Evolutionary conservation across 140 eudicot species (phyloP).

Genomic region (Cichorium intybus): DNA sequence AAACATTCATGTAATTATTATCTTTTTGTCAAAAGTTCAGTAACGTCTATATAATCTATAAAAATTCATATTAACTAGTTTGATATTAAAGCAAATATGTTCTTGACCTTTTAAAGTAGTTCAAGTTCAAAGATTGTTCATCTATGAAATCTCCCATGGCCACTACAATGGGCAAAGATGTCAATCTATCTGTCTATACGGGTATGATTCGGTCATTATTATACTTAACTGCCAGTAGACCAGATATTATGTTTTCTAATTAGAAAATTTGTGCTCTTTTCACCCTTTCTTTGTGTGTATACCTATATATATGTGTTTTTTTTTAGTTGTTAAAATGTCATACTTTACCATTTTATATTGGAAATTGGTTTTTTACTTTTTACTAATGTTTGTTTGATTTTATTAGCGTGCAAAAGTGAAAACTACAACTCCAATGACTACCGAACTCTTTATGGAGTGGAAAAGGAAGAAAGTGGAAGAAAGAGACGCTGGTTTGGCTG

Average conservation of each 20-base stretch:
- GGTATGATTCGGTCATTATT: too few relatives aligned
- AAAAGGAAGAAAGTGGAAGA: slow-evolving; percentile 74
- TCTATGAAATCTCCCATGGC: too few relatives aligned
- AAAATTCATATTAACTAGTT: neutral
- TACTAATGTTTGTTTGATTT: neutral
- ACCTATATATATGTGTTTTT: neutral
- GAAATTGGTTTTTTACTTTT: neutral
- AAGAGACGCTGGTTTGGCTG: slow-evolving; percentile 81
- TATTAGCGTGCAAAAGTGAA: slow-evolving; percentile 65
- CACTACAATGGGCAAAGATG: too few relatives aligned
- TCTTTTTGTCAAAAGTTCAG: neutral
- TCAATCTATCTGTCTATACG: too few relatives aligned
- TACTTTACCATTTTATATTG: neutral
- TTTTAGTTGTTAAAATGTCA: neutral
- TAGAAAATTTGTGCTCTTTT: too few relatives aligned
- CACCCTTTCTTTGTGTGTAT: too few relatives aligned
- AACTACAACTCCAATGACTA: slow-evolving; percentile 83
- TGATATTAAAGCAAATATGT: too few relatives aligned
- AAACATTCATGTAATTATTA: neutral
- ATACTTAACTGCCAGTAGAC: too few relatives aligned
- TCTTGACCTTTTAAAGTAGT: too few relatives aligned
- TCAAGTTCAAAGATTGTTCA: too few relatives aligned
- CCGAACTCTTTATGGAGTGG: slow-evolving; percentile 80
- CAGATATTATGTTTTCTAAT: too few relatives aligned
- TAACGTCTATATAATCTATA: slow-evolving; percentile 3